Evolutionary conservation across 441 rosid genomes (phyloP).

Genomic region (Syzygium malaccense): DNA sequence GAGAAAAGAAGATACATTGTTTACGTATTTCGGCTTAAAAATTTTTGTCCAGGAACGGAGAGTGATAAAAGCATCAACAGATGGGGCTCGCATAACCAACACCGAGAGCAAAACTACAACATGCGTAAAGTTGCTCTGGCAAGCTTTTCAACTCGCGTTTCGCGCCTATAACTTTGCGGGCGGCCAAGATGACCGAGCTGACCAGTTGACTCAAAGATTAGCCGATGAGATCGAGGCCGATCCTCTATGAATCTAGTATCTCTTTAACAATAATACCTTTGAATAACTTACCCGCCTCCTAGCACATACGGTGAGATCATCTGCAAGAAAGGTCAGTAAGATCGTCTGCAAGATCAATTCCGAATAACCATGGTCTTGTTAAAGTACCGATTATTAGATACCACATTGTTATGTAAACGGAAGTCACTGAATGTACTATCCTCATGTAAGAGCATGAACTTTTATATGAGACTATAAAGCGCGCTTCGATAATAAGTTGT

Average conservation of each 20-base stretch:
- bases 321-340: neutral
- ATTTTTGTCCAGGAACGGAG: slow-evolving; percentile 33
- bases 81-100: slow-evolving; percentile 12
- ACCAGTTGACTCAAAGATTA: slow-evolving; percentile 40
- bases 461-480: neutral
- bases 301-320: neutral
- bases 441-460: neutral
- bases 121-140: slow-evolving; percentile 40
- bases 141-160: slow-evolving; percentile 65
- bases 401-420: neutral
- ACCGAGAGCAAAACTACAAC: slow-evolving; percentile 14
- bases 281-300: neutral
- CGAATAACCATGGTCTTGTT: neutral
- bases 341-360: neutral
- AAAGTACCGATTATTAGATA: neutral
- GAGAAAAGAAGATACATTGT: neutral
- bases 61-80: slow-evolving; percentile 18
- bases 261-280: neutral
- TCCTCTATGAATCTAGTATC: neutral
- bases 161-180: slow-evolving; percentile 66
- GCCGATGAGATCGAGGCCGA: slow-evolving; percentile 52
- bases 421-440: neutral
- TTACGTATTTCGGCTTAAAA: neutral
- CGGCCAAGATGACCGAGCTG: slow-evolving; percentile 65
- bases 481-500: neutral